A percentile compares a stretch with the other conserved stretches of the same genome.
These are phyloP conservation scores for Quercus gilva DNA, from an alignment of 306 rosid genomes.

Conservation along the genomic window DNA sequence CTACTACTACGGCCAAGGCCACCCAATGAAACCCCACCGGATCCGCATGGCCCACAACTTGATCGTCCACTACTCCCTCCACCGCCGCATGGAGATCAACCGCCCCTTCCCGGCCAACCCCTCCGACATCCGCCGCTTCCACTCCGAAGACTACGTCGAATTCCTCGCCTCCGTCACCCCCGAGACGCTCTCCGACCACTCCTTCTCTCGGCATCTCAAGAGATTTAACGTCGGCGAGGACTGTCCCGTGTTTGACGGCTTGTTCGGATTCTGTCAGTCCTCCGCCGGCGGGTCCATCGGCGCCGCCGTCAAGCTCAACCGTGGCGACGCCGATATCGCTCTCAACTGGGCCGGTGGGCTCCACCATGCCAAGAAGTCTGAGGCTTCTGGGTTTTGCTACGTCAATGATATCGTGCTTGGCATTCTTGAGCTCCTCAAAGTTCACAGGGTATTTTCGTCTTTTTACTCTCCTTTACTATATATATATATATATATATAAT, in stretches of 20 bases:
- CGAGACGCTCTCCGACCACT: slow-evolving; percentile 40
- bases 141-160: slow-evolving; percentile 64
- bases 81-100: slow-evolving; percentile 81
- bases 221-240: slow-evolving; percentile 83
- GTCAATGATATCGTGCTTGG: slow-evolving; percentile 92
- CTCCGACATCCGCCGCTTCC: slow-evolving; percentile 56
- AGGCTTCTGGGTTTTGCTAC: slow-evolving; percentile 89
- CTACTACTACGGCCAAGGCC: slow-evolving; percentile 82
- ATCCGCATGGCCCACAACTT: slow-evolving; percentile 84
- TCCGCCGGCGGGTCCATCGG: slow-evolving; percentile 82
- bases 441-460: slow-evolving; percentile 58
- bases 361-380: slow-evolving; percentile 83
- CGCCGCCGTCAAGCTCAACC: slow-evolving; percentile 78
- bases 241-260: slow-evolving; percentile 80
- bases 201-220: slow-evolving; percentile 59
- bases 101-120: slow-evolving; percentile 65
- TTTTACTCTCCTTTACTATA: not conserved
- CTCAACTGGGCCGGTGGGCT: slow-evolving; percentile 81
- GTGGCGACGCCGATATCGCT: slow-evolving; percentile 66
- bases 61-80: slow-evolving; percentile 67
- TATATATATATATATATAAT: too few species aligned
- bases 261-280: slow-evolving; percentile 69
- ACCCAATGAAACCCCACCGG: slow-evolving; percentile 85
- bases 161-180: slow-evolving; percentile 63
- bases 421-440: slow-evolving; percentile 86